Base-by-base conservation (phyloP, 257 asterid genomes). In the Petunia secreta region DNA sequence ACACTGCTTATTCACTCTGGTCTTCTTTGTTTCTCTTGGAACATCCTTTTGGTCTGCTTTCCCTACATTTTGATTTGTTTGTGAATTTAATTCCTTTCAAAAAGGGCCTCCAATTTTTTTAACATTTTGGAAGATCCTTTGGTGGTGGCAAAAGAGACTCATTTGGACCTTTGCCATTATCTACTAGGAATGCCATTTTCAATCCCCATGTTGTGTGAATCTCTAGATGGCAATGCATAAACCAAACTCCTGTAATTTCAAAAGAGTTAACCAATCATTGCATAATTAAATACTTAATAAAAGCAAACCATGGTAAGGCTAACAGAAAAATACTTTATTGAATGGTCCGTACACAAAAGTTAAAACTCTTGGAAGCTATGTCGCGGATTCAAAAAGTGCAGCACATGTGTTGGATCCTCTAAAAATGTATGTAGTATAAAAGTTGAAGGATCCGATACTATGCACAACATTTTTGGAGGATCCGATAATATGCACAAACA, bases 201-300 rank as follows among this genome's bases (percentile, higher is more conserved):
- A 94, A 85, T 38, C 97, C 97, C 98, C 98, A 94, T 50, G 97
- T 85, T 9, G 98, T 94, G 87, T 94, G 98, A 74, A 94, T 91
- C 87, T 94, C 98, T 73, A 94, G 88, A 87, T 94, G 98, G 75
- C 98, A 94, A 82, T 94, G 98, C 95, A 94, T 85, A 76, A 94
- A 94, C 97, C 98, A 93, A 5, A 93, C 92, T 69, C 98, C 96
- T 90, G 82, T 78, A 83, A 60, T 57, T 15, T 57, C 8, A 15
- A 15, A 4, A 15, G 14, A 57, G 1, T 15, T 57, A 57, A 48
- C 8, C 53, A 48, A 48, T 48, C 2, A 48, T 48, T 5, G 8
- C 8, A 48, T 6, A 48, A 3, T 48, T 5, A 48, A 48, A 13
- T 13, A 13, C 16, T 1, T 11, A 54, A 6, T 5, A 54, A 13